These are phyloP conservation scores for Boletus vermiculosoides DNA, from an alignment of 768 basidiomycete species.

Conservation along the genomic window DNA sequence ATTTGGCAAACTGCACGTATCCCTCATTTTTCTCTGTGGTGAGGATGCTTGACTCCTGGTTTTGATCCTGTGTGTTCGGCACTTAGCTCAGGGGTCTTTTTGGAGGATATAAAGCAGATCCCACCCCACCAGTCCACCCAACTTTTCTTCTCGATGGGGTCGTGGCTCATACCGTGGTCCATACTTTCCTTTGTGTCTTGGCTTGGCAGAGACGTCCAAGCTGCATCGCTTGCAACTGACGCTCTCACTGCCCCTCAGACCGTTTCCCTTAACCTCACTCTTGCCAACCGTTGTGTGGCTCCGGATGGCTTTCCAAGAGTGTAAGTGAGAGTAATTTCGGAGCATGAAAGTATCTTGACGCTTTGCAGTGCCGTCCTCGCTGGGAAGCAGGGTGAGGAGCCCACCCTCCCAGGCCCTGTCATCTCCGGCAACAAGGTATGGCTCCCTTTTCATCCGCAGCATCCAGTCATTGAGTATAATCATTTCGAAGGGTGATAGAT, in stretches of 20 bases:
- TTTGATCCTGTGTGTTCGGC: background rate
- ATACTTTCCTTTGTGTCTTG: background rate
- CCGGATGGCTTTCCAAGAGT: slow-evolving; percentile 15
- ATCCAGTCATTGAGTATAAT: background rate
- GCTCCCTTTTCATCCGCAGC: background rate
- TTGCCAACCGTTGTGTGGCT: slow-evolving; percentile 7
- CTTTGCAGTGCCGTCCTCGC: slow-evolving; percentile 35
- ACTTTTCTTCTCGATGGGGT: background rate
- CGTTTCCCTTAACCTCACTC: background rate
- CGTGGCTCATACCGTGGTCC: background rate
- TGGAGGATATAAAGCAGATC: background rate
- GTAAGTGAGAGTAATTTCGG: background rate
- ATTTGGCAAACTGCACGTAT: background rate
- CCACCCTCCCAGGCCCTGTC: slow-evolving; percentile 39
- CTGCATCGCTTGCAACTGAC: background rate
- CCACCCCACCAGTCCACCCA: background rate
- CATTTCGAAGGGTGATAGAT: slow-evolving; percentile 17
- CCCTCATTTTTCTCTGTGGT: background rate
- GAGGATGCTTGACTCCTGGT: background rate
- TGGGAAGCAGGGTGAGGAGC: slow-evolving; percentile 22
- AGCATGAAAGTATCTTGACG: background rate
- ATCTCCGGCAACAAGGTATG: slow-evolving; percentile 40
- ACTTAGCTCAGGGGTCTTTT: background rate
- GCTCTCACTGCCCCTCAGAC: background rate
- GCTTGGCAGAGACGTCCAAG: background rate